Evolutionary conservation across 495 filamentous ascomycete species (phyloP).

Genomic region (Penicillium nucicola): DNA sequence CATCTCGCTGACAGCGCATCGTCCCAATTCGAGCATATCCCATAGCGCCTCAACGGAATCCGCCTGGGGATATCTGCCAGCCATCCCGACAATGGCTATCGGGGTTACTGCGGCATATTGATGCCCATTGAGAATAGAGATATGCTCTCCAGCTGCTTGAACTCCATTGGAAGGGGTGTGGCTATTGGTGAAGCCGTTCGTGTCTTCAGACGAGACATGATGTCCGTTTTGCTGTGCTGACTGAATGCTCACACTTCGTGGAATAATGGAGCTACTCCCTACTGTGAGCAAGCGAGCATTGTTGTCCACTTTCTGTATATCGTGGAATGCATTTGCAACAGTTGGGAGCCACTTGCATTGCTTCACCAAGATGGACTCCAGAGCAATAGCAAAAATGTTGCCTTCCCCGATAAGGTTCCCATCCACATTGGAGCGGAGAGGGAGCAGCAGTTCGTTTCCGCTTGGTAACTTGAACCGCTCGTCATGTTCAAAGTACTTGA

Average conservation of each 20-base stretch:
- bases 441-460: background rate
- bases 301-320: background rate
- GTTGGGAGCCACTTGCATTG: background rate
- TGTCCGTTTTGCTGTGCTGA: too few species aligned
- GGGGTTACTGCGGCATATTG: background rate
- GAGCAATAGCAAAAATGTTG: background rate
- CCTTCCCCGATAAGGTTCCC: background rate
- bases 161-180: too few species aligned
- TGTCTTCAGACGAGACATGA: too few species aligned
- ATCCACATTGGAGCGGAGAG: background rate
- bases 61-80: conserved; percentile 35
- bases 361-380: background rate
- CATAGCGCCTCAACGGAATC: conserved; percentile 42
- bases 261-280: too few species aligned
- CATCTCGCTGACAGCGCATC: background rate
- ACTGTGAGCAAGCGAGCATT: too few species aligned
- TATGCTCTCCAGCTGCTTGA: too few species aligned
- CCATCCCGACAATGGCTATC: conserved; percentile 45
- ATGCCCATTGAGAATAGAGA: too few species aligned
- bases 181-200: too few species aligned
- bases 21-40: conserved; percentile 27
- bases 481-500: background rate
- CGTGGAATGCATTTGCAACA: background rate
- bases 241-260: too few species aligned
- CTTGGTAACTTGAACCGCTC: background rate